Evolutionary conservation across 2,329 filamentous ascomycete genomes (phyloP).

Genomic region (Colletotrichum noveboracense): DNA sequence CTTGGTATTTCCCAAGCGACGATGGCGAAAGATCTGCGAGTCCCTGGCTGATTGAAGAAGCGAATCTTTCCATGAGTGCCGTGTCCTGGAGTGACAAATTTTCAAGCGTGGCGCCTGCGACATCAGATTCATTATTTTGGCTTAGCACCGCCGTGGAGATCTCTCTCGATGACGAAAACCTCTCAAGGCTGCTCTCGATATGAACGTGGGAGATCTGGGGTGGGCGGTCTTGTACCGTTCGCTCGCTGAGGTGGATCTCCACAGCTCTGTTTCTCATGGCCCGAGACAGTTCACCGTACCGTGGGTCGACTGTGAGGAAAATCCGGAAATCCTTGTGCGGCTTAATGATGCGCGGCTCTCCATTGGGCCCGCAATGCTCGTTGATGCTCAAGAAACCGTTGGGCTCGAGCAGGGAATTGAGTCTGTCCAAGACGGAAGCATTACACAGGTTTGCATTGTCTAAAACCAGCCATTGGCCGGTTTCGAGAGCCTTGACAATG

Average conservation of each 20-base stretch:
- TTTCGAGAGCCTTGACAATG: slow-evolving; percentile 83
- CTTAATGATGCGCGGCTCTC: slow-evolving; percentile 77
- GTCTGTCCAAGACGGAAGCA: slow-evolving; percentile 88
- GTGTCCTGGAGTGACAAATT: slow-evolving; percentile 54
- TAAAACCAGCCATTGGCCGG: slow-evolving; percentile 90
- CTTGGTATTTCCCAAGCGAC: slow-evolving; percentile 6
- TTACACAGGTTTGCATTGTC: slow-evolving; percentile 98
- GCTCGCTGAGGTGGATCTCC: slow-evolving; percentile 77
- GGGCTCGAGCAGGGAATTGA: slow-evolving; percentile 94
- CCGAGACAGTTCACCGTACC: slow-evolving; percentile 90
- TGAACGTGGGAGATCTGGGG: slow-evolving; percentile 46
- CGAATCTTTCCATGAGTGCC: slow-evolving; percentile 36
- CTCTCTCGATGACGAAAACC: slow-evolving; percentile 46
- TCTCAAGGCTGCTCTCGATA: slow-evolving; percentile 55
- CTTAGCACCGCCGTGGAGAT: slow-evolving; percentile 30
- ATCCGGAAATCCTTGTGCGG: slow-evolving; percentile 90
- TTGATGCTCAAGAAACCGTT: slow-evolving; percentile 89
- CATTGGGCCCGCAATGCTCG: slow-evolving; percentile 85
- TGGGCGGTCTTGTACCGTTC: slow-evolving; percentile 34
- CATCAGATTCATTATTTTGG: slow-evolving; percentile 26
- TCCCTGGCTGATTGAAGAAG: slow-evolving; percentile 14
- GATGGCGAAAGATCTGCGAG: neutral
- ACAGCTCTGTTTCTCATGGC: slow-evolving; percentile 96
- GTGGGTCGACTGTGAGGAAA: slow-evolving; percentile 91
- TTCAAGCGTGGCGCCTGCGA: slow-evolving; percentile 45